Base-by-base conservation (phyloP, 306 rosid species). In the Sphenostylis stenocarpa region DNA sequence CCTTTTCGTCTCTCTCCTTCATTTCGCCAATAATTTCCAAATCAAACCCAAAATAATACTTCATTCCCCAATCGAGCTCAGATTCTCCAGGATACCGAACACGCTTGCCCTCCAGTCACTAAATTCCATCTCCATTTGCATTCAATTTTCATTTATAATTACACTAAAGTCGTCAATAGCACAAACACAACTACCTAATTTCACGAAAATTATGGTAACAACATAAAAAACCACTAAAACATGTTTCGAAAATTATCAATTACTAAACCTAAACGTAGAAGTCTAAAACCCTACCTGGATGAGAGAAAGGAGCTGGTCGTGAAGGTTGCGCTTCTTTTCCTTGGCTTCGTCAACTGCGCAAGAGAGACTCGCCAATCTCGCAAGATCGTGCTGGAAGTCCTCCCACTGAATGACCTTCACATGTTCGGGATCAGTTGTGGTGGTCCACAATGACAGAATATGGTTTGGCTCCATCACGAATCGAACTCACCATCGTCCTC, bases 401-500 rank as follows among this genome's bases (percentile, higher is more conserved):
- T 92, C 97, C 97, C 99, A 95, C 78, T 89, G 82, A 44, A 92
- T 84, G 10, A 88, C 85, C 77, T 82, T 85, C 56, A 74, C 71
- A 75, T 85, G 81, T 41, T 89, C 86, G 14, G 77, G 89, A 90
- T 85, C 89, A 77, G 76, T 72, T 1, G 74, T 38, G 53, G 57
- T 49, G n/a, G 73, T 52, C 21, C 55, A 82, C 58, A 77, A 72
- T 53, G 88, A 58, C 23, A 41, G 51, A 51, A 72, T 29, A 64
- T 72, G 78, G 61, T 75, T 53, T 73, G 61, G 82, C 83, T 90
- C 97, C 97, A 94, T 94, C 74, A 33, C 69, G 87, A 88, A 64
- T 78, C 77, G 91, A 77, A 86, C 83, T 91, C 98, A 90, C 90
- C 97, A 86, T 93, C 94, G 88, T 91, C 93, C 83, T 85, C 26